Conservation (phyloP, 2,329 filamentous ascomycete genomes). For the Pyrenophora graminea region DNA sequence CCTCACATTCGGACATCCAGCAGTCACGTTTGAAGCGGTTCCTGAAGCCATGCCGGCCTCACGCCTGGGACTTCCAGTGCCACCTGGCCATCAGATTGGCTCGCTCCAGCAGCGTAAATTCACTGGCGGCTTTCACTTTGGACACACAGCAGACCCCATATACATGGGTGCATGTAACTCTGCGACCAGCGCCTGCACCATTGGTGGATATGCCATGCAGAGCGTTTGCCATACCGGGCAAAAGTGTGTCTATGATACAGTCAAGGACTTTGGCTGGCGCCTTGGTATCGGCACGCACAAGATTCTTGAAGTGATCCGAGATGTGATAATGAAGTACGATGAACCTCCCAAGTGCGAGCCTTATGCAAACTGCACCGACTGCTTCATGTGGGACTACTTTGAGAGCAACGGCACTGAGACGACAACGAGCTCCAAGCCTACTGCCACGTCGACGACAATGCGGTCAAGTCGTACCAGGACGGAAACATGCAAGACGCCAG, state of each 20-base stretch:
- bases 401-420: conserved; percentile 85
- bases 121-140: conserved; percentile 87
- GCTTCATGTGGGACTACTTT: conserved; percentile 91
- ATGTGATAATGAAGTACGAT: conserved; percentile 85
- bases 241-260: conserved; percentile 90
- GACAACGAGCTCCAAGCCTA: conserved; percentile 61
- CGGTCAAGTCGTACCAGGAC: conserved; percentile 64
- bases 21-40: conserved; percentile 91
- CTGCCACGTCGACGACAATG: conserved; percentile 60
- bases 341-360: conserved; percentile 74
- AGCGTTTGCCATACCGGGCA: conserved; percentile 87
- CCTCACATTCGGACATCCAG: conserved; percentile 86
- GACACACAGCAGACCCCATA: conserved; percentile 92
- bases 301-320: conserved; percentile 83
- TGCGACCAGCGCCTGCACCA: conserved; percentile 83
- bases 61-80: conserved; percentile 81
- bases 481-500: conserved; percentile 85
- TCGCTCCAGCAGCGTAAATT: conserved; percentile 64
- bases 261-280: conserved; percentile 88
- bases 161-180: conserved; percentile 94
- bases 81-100: conserved; percentile 74
- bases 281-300: conserved; percentile 90
- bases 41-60: conserved; percentile 86
- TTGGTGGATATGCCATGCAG: conserved; percentile 92
- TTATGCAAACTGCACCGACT: conserved; percentile 82